Base-by-base conservation (phyloP, 495 filamentous ascomycete genomes). In the Neurospora hispaniola region DNA sequence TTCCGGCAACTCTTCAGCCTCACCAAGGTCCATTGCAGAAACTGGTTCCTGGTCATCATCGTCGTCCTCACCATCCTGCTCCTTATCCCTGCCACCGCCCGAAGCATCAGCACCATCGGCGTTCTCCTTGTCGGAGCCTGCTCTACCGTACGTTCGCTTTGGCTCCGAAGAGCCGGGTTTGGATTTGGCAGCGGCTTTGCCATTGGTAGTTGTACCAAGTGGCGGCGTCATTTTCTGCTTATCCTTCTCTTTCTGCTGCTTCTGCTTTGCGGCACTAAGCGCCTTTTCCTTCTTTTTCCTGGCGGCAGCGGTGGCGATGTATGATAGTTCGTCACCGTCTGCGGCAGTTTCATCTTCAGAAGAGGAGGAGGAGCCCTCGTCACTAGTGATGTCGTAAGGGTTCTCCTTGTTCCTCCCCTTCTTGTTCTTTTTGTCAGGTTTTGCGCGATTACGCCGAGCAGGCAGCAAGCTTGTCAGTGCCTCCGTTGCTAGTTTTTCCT, bases 391-490 rank as follows among this genome's bases (percentile, higher is more conserved):
- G n/a, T 73, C 76, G 12, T 75, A 75, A 4, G 74, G 73, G 18
- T 39, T 72, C 18, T 71, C 75, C 5, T 79, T 27, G 27, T 77
- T 75, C n/a, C 75, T 79, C 5, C 76, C 75, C 46, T 80, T 77
- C 11, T 74, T 70, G 42, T 20, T 71, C 41, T 66, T 38, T n/a
- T 42, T 62, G 39, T 38, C 35, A 38, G 35, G 39, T 44, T 75
- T 20, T 69, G 73, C 75, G 43, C 73, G 70, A 7, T 66, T 18
- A 11, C 79, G 75, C 35, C 85, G 80, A 8, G 79, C 77, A 4
- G 84, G 84, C 0, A 86, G 77, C 27, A 86, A 72, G 0, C 79
- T 78, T 0, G 84, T 80, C 2, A 86, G 77, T 7, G 85, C 82
- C 4, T 81, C 83, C 10, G 85, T 86, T 3, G 80, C 83, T 20